Conservation (phyloP, 2,329 filamentous ascomycete genomes). For the Talaromyces albobiverticillius region DNA sequence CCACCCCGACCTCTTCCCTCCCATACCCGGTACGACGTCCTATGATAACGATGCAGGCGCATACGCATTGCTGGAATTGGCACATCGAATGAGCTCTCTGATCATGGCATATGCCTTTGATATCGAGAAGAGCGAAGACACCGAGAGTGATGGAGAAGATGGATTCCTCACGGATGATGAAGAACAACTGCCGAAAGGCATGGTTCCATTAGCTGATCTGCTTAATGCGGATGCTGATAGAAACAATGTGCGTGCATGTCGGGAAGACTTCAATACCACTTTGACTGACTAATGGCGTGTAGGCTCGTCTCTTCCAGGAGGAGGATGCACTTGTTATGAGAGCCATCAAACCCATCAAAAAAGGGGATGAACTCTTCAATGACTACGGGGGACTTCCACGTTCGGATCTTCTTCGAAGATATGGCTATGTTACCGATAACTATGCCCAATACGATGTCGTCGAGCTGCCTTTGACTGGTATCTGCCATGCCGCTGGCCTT, state of each 20-base stretch:
- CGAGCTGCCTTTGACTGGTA: conserved; percentile 65
- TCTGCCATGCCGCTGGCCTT: conserved; percentile 46
- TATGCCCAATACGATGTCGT: conserved; percentile 79
- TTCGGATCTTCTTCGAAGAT: conserved; percentile 76
- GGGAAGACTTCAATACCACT: neutral
- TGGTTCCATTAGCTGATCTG: conserved; percentile 89
- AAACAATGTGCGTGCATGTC: conserved; percentile 63
- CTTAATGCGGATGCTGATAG: conserved; percentile 80
- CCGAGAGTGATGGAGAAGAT: conserved; percentile 55
- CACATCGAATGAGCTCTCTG: conserved; percentile 78
- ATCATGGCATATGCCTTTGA: conserved; percentile 96
- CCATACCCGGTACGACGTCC: conserved; percentile 36
- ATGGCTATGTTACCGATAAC: conserved; percentile 79
- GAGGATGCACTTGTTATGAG: conserved; percentile 65
- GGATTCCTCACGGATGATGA: conserved; percentile 60
- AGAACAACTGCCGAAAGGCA: conserved; percentile 68
- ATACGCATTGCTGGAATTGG: conserved; percentile 52
- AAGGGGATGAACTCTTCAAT: conserved; percentile 77
- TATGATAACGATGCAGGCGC: conserved; percentile 39
- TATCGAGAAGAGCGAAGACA: conserved; percentile 59
- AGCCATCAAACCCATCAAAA: conserved; percentile 63
- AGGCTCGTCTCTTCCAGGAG: conserved; percentile 62
- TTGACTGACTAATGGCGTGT: conserved; percentile 4
- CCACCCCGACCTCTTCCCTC: conserved; percentile 42
- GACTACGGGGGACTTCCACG: conserved; percentile 85